Evolutionary conservation across 23 red algal genomes (phyloP).

Genomic region (Gracilaria caudata): DNA sequence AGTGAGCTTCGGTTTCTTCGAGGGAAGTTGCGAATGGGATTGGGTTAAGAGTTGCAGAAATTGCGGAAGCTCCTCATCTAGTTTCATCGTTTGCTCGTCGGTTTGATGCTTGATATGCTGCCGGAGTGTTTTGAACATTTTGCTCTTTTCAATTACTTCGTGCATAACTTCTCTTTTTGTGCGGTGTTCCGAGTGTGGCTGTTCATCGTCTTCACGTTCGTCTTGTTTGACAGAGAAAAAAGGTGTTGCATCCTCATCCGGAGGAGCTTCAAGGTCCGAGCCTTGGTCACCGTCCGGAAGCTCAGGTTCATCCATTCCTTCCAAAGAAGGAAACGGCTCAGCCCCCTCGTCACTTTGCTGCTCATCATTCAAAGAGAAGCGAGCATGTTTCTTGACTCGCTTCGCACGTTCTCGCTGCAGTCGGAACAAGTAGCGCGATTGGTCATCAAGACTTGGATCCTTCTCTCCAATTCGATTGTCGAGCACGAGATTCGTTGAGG

Average conservation of each 20-base stretch:
- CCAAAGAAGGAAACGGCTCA: background rate
- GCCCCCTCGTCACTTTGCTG: background rate
- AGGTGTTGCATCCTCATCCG: background rate
- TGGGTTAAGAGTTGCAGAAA: slow-evolving; percentile 43
- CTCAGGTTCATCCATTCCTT: background rate
- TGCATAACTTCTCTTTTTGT: slow-evolving; percentile 68
- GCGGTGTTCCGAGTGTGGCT: background rate
- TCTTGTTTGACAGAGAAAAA: slow-evolving; percentile 13
- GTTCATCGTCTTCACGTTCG: slow-evolving; percentile 11
- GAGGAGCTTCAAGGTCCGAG: background rate
- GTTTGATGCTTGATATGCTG: slow-evolving; percentile 54
- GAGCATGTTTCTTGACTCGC: slow-evolving; percentile 13
- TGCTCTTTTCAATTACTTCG: slow-evolving; percentile 74
- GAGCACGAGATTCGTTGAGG: slow-evolving; percentile 23
- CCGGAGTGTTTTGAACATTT: slow-evolving; percentile 68
- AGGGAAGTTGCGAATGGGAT: background rate
- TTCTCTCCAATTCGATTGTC: slow-evolving; percentile 71
- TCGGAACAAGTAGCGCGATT: slow-evolving; percentile 55
- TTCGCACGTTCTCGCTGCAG: slow-evolving; percentile 60
- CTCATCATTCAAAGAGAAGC: slow-evolving; percentile 37
- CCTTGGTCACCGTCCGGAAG: slow-evolving; percentile 11
- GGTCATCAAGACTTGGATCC: slow-evolving; percentile 35
- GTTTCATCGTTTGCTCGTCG: slow-evolving; percentile 48
- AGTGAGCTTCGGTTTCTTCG: slow-evolving; percentile 1
- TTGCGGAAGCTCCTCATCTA: slow-evolving; percentile 50